A percentile compares a stretch with the other conserved stretches of the same genome.
Conservation (phyloP, 164 flowering plant genomes). For the Tetracentron sinense region DNA sequence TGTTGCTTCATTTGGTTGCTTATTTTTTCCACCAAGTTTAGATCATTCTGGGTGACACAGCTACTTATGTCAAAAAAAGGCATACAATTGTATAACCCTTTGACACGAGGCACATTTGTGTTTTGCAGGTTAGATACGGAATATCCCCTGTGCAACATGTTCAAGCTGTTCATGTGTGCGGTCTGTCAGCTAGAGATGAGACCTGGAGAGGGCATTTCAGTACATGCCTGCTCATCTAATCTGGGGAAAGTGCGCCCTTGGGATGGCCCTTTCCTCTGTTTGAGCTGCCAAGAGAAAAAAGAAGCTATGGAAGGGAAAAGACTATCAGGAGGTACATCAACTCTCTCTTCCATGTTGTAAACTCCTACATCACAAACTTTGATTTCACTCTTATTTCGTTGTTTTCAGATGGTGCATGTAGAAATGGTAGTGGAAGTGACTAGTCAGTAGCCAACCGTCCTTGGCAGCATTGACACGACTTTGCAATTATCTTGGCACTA, state of each 20-base stretch:
- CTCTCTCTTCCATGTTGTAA: background rate
- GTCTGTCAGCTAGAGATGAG: slow-evolving; percentile 89
- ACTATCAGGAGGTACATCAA: slow-evolving; percentile 48
- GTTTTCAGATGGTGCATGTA: slow-evolving; percentile 38
- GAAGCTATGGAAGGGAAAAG: slow-evolving; percentile 99
- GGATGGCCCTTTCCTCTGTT: slow-evolving; percentile 98
- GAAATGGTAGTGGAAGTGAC: slow-evolving; percentile 63
- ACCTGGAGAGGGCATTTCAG: slow-evolving; percentile 88
- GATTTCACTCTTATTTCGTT: background rate
- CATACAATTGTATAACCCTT: no score
- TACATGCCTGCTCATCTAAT: slow-evolving; percentile 63
- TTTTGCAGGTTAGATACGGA: slow-evolving; percentile 81
- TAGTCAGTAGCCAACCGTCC: slow-evolving; percentile 31
- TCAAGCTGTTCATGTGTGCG: slow-evolving; percentile 90
- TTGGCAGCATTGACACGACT: slow-evolving; percentile 12
- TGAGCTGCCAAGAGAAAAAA: slow-evolving; percentile 82
- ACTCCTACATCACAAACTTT: background rate
- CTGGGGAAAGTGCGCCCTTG: slow-evolving; percentile 70
- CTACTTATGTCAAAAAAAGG: no score
- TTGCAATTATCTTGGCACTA: slow-evolving; percentile 23
- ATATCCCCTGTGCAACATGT: slow-evolving; percentile 95
- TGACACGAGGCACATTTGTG: no score
- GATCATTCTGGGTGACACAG: no score
- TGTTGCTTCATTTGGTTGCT: slow-evolving; percentile 3
- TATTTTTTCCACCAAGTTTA: slow-evolving; percentile 2